A percentile compares a stretch with the other conserved stretches of the same genome.
Evolutionary conservation across 2,329 filamentous ascomycete genomes (phyloP).

Genomic region (Clarireedia homoeocarpa): DNA sequence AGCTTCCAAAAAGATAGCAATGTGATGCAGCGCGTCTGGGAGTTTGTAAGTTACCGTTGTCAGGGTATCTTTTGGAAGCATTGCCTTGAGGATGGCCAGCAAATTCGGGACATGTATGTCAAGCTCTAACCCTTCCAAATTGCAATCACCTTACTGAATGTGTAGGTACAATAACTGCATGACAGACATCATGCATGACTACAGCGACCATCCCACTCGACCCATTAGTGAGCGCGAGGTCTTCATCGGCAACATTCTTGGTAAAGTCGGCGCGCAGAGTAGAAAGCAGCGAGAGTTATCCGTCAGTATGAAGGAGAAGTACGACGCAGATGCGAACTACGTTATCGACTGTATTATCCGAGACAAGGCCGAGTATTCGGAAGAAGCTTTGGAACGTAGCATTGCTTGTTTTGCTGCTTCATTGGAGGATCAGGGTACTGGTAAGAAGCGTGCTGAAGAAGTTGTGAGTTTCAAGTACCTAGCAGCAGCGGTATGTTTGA

Average conservation of each 20-base stretch:
- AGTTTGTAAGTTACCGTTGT: constrained; percentile 32
- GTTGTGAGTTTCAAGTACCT: constrained; percentile 46
- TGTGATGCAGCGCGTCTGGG: constrained; percentile 30
- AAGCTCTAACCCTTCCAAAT: neutral
- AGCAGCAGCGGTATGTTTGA: constrained; percentile 41
- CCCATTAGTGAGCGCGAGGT: constrained; percentile 45
- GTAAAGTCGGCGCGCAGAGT: constrained; percentile 35
- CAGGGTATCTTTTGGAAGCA: constrained; percentile 32
- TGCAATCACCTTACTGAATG: neutral
- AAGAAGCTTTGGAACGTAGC: constrained; percentile 39
- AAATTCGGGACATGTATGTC: constrained; percentile 39
- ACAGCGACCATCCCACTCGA: constrained; percentile 33
- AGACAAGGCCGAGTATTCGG: constrained; percentile 29
- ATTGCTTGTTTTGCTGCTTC: constrained; percentile 42
- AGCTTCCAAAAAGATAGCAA: constrained; percentile 2
- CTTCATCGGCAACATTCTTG: constrained; percentile 50
- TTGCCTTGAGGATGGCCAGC: constrained; percentile 30
- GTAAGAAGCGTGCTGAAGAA: constrained; percentile 27
- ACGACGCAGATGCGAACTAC: constrained; percentile 33
- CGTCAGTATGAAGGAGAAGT: constrained; percentile 35
- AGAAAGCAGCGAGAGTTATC: constrained; percentile 35
- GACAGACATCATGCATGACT: constrained; percentile 38
- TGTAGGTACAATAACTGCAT: constrained; percentile 46
- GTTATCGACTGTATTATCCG: constrained; percentile 37
- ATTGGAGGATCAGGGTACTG: constrained; percentile 26